Evolutionary conservation across 2,329 filamentous ascomycete genomes (phyloP), one percentile per base, ranked within the genome.

Genomic region (Sporothrix variecibatus): DNA sequence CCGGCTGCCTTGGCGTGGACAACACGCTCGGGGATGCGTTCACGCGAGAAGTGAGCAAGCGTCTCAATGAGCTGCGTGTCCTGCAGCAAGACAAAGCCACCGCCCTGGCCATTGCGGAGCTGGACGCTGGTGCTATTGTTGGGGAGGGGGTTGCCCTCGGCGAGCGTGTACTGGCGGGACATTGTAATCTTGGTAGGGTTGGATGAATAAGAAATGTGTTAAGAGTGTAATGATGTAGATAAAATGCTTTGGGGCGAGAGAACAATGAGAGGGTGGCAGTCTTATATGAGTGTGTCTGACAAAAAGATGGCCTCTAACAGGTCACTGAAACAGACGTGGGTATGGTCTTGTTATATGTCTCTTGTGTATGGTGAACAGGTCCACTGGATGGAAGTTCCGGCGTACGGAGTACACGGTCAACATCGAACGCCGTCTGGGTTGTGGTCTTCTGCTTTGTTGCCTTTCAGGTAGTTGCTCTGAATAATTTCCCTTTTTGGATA

Each of bases 61-160:
- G 89, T 81, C 77, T 91, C 90, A 77, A 92, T 88, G 79, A 92
- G 81, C 79, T 91, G 89, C 79, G 90, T 90, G 79, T 91, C 89
- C 78, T 91, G 89, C 26, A 92, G 86, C 75, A 91, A 82, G 53
- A 91, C 83, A 76, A 89, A 89, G 0, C 89, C 89, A 71, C 82
- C 82, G 72, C 77, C 73, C 17, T 74, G 58, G 15, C 77, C 62
- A 17, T 67, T 46, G n/a, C 62, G 62, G 3, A 67, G 62, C 62
- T 67, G 62, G 6, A 49, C 23, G 38, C 62, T 49, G 62, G 40
- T 67, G 62, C 8, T 28, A n/a, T 67, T 67, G 23, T 8, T 23
- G 23, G 62, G 62, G 4, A 26, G 62, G 1, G 62, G 62, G 34
- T 28, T 12, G 15, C 62, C 62, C 40, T 67, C 62, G 9, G 62